A percentile compares a stretch with the other conserved stretches of the same genome.
Evolutionary conservation across 2,329 filamentous ascomycete genomes (phyloP).

Genomic region (Trematosphaeria pertusa): DNA sequence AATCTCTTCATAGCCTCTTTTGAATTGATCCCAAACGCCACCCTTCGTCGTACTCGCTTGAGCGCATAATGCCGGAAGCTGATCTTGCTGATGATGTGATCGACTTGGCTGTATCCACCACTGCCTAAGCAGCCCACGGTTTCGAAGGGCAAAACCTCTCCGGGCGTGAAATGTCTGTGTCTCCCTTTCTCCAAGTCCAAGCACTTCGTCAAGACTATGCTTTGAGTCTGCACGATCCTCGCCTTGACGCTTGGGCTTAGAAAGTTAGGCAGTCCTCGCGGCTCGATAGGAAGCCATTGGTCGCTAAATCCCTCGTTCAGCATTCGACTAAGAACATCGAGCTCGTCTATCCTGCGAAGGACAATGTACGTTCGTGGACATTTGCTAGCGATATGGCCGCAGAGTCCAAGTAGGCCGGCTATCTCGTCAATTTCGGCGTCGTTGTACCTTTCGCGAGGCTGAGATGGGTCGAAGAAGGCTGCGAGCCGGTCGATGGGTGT

Average conservation of each 20-base stretch:
- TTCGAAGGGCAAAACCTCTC: constrained; percentile 29
- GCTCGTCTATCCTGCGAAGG: constrained; percentile 28
- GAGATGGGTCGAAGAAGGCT: constrained; percentile 6
- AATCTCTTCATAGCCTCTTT: constrained; percentile 26
- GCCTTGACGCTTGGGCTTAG: constrained; percentile 18
- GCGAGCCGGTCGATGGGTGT: constrained; percentile 9
- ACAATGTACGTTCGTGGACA: constrained; percentile 36
- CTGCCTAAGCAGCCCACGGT: constrained; percentile 25
- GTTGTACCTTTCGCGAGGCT: constrained; percentile 13
- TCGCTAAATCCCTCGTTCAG: constrained; percentile 33
- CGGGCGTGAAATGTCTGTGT: constrained; percentile 29
- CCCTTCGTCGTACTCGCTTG: constrained; percentile 33
- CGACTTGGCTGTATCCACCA: constrained; percentile 33
- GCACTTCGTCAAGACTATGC: constrained; percentile 25
- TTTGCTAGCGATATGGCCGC: constrained; percentile 5
- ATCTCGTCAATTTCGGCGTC: constrained; percentile 28
- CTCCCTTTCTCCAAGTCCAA: constrained; percentile 23
- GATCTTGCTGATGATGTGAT: constrained; percentile 28
- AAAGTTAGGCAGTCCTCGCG: constrained; percentile 22
- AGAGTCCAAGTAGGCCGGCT: constrained; percentile 15
- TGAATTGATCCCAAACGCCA: constrained; percentile 17
- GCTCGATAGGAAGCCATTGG: constrained; percentile 34
- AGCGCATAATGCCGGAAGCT: constrained; percentile 37
- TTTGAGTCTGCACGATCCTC: constrained; percentile 29
- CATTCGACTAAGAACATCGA: constrained; percentile 27